Conservation (phyloP, 306 rosid genomes). For the Neltuma alba region DNA sequence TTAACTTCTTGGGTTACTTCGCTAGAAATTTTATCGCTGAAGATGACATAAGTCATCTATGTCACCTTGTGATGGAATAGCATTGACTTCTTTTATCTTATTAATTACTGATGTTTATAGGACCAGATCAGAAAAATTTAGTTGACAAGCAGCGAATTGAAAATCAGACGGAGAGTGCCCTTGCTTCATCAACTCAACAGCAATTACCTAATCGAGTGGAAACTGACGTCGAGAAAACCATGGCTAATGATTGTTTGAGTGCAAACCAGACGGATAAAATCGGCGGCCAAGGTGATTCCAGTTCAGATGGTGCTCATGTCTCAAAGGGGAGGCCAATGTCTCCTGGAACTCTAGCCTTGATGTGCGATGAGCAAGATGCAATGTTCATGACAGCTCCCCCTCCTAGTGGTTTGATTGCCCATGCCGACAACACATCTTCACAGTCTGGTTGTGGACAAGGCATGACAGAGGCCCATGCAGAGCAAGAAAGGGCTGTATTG, state of each 20-base stretch:
- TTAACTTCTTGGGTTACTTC: background rate
- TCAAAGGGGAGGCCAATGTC: constrained; percentile 86
- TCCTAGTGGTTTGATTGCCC: constrained; percentile 59
- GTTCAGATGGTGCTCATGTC: constrained; percentile 74
- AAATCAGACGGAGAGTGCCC: constrained; percentile 67
- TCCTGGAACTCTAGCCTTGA: constrained; percentile 97
- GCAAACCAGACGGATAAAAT: constrained; percentile 73
- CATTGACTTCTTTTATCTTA: constrained; percentile 14
- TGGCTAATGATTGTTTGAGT: constrained; percentile 74
- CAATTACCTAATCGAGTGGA: constrained; percentile 62
- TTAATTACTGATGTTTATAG: constrained; percentile 32
- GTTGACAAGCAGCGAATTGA: constrained; percentile 62
- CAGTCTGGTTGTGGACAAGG: constrained; percentile 75
- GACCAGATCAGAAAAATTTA: constrained; percentile 65
- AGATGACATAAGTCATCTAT: background rate
- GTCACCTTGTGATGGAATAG: background rate
- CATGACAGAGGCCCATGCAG: constrained; percentile 76
- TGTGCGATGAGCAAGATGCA: constrained; percentile 97
- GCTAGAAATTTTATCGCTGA: background rate
- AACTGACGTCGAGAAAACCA: constrained; percentile 62
- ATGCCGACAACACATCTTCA: constrained; percentile 64
- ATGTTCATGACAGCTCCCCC: constrained; percentile 83
- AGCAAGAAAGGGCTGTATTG: constrained; percentile 84
- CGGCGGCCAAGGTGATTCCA: constrained; percentile 65
- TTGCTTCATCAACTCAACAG: constrained; percentile 74